Base-by-base conservation (phyloP, 352 stramenopile genomes). In the Pythium vanterpoolii region DNA sequence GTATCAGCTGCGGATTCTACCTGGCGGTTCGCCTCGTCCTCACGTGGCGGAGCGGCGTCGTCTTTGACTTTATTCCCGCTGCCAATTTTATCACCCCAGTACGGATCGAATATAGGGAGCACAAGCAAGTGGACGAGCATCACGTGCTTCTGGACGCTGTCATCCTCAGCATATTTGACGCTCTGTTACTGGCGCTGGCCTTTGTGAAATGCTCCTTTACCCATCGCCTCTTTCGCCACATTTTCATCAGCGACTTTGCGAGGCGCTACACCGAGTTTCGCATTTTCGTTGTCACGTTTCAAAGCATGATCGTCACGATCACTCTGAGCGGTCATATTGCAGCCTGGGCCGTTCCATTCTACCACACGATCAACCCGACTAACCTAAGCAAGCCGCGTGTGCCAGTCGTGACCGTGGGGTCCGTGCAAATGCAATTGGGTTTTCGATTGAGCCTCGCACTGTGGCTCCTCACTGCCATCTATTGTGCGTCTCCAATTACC, bases 31-130 rank as follows among this genome's bases (percentile, higher is more conserved):
- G 73, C 0, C 21, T 75, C 3, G 24, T 36, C 11, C 42, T 79
- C 6, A 63, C 56, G 2, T 77, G 67, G 63, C 51, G 56, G 23
- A 72, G 56, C 47, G 51, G 47, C 0, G 48, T 77, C n/a, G 59
- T 79, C 11, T 68, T 76, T 14, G 73, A 79, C 34, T 83, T 79
- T 31, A 39, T 83, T 14, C 71, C 73, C 3, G 60, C 72, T 56
- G 67, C 71, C 7, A 83, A 77, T 38, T 10, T 68, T 56, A 66
- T 83, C 49, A 79, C 73, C 2, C 31, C 56, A 5, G 33, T 68
- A 24, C 60, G 69, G 7, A 24, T 82, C 9, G 27, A 45, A 5
- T 58, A 39, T 1, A 24, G 70, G 13, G 51, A 68, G 26, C 26
- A 43, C 8, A 70, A 66, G 34, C n/a, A 42, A 7, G 10, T 56